Base-by-base conservation (phyloP, 164 flowering plant species). In the Liquidambar formosana region DNA sequence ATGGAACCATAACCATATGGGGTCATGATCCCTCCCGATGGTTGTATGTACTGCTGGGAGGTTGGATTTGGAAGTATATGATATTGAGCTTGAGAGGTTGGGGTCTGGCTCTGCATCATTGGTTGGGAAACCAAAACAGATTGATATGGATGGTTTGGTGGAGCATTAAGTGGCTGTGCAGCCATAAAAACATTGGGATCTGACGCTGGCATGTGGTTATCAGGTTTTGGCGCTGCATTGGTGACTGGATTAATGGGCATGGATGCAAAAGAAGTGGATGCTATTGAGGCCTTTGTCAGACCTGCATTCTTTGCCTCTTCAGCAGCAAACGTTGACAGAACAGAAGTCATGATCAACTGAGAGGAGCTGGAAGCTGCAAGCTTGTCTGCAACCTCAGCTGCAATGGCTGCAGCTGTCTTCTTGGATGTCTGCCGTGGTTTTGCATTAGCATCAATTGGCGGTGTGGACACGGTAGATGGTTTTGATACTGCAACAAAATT, bases 311-410 rank as follows among this genome's bases (percentile, higher is more conserved):
- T 89, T 28, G 96, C 93, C 76, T 81, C 96, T 85, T 93, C 83
- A 21, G 97, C 97, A 8, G 97, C 99, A 75, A 95, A 93, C 65
- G 89, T 77, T 5, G 96, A 93, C 15, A 95, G 96, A 67, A 95
- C 97, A 5, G 97, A 89, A 41, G 85, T 73, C 97, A 93, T 93
- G 33, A 95, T 95, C 73, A 83, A 73, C 70, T 87, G 94, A 27
- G 99, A 95, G 11, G 92, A 91, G 70, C 80, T 83, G 43, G 97
- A 95, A 27, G 99, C 97, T 49, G 97, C 79, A 45, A 95, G 92
- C 83, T 79, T 95, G 76, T 93, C 99, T 18, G 97, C 98, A 73
- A 93, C 97, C 80, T 80, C 89, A 33, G 98, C 98, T 49, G 98
- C 99, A 76, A 92, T 83, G 61, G 89, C 84, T 63, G 97, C 90